Percentiles rank a stretch among this genome's conserved stretches.
phyloP scores from a whole-genome alignment of 1,284 basidiomycete genomes.

The Puccinia coronata region DNA sequence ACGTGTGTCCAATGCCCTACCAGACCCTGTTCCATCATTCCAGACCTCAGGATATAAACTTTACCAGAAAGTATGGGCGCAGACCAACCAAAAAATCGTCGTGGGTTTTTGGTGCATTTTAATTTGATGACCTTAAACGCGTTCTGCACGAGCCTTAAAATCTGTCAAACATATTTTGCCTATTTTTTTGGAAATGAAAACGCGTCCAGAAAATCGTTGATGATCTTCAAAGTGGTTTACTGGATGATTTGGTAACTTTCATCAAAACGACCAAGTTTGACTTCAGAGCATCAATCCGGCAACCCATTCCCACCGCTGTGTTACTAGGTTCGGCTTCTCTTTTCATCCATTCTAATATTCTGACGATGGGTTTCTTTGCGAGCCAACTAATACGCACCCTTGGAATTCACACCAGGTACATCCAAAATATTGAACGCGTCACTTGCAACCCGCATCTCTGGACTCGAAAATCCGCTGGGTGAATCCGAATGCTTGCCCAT shows the following conservation, averaged over 20 bases:
- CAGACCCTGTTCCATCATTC: background rate
- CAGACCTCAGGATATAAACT: constrained; percentile 7
- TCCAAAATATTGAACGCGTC: constrained; percentile 34
- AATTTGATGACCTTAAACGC: no score
- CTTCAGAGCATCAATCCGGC: constrained; percentile 4
- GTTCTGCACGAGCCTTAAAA: no score
- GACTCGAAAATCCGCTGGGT: constrained; percentile 1
- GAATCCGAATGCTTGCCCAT: constrained; percentile 28
- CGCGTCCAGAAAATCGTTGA: constrained; percentile 22
- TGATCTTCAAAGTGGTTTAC: constrained; percentile 31
- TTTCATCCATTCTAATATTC: background rate
- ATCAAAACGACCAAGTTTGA: constrained; percentile 26
- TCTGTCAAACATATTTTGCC: background rate
- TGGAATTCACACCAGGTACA: no score
- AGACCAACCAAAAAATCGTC: constrained; percentile 20
- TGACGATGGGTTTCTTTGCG: background rate
- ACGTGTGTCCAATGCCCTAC: background rate
- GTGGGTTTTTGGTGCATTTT: background rate
- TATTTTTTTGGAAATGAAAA: background rate
- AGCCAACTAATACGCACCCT: no score
- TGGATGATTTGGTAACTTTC: constrained; percentile 34
- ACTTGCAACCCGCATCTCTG: constrained; percentile 14
- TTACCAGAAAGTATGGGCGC: constrained; percentile 7
- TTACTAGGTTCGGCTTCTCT: constrained; percentile 19
- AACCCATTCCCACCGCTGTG: constrained; percentile 37